Evolutionary conservation across 805 yeast species (phyloP).

Genomic region (Komagataella pastoris): DNA sequence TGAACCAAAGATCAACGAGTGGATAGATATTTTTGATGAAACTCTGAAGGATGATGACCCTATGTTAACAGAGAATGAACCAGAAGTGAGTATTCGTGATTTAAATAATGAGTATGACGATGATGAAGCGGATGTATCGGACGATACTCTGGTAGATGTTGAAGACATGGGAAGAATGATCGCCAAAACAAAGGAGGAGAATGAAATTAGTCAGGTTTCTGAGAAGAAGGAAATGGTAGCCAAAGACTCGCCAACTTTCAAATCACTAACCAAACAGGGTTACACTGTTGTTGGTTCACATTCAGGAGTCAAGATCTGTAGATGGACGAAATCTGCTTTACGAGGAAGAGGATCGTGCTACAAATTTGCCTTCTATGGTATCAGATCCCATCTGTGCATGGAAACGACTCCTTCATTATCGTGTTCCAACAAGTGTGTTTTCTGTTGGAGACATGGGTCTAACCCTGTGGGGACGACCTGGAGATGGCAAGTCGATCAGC

Average conservation of each 20-base stretch:
- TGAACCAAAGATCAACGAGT: slow-evolving; percentile 44
- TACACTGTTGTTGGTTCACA: slow-evolving; percentile 89
- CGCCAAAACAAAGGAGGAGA: slow-evolving; percentile 4
- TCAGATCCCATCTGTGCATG: slow-evolving; percentile 85
- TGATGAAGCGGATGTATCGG: slow-evolving; percentile 15
- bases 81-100: slow-evolving; percentile 7
- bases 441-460: slow-evolving; percentile 96
- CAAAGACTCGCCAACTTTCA: slow-evolving; percentile 76
- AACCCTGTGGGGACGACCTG: slow-evolving; percentile 93
- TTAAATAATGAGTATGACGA: slow-evolving; percentile 2
- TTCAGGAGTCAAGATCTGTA: slow-evolving; percentile 88
- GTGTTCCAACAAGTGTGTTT: slow-evolving; percentile 90
- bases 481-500: slow-evolving; percentile 94
- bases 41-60: slow-evolving; percentile 65
- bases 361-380: slow-evolving; percentile 86
- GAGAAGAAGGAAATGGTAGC: slow-evolving; percentile 72
- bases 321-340: slow-evolving; percentile 93
- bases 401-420: slow-evolving; percentile 90
- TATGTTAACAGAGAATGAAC: slow-evolving; percentile 15
- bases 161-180: slow-evolving; percentile 75
- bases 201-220: slow-evolving; percentile 13
- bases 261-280: slow-evolving; percentile 84
- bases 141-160: slow-evolving; percentile 53
- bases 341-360: slow-evolving; percentile 93
- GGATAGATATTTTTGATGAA: slow-evolving; percentile 48